Evolutionary conservation across 176 grass and related monocot genomes (phyloP).

Genomic region (Raddia guianensis): DNA sequence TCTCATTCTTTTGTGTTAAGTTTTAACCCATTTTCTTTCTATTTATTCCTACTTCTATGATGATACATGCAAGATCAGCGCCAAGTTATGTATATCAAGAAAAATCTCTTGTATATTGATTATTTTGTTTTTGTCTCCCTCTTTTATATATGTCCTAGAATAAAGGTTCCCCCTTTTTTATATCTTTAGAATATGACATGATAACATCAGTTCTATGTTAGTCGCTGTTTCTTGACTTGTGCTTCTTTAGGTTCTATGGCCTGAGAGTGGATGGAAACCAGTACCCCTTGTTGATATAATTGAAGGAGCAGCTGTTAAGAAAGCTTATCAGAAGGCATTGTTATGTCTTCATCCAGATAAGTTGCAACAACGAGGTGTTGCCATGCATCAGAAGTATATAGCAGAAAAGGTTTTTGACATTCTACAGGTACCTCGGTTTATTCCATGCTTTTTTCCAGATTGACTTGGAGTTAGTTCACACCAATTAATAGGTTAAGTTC

Average conservation of each 20-base stretch:
- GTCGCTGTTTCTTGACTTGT: not conserved
- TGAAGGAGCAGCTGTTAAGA: slow-evolving; percentile 84
- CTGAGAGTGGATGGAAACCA: slow-evolving; percentile 86
- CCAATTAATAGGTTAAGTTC: slow-evolving; percentile 2
- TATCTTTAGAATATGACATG: slow-evolving; percentile 17
- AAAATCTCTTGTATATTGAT: not conserved
- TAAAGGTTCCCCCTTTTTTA: not conserved
- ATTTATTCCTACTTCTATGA: slow-evolving; percentile 24
- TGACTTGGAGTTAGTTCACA: not conserved
- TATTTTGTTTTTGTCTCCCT: slow-evolving; percentile 11
- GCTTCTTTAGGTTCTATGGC: slow-evolving; percentile 74
- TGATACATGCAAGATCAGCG: slow-evolving; percentile 14
- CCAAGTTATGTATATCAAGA: not conserved
- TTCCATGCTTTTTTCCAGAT: slow-evolving; percentile 16
- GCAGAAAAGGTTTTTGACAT: slow-evolving; percentile 94
- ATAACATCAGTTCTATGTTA: not conserved
- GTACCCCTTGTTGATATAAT: slow-evolving; percentile 90
- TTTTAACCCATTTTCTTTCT: not conserved
- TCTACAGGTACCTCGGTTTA: slow-evolving; percentile 80
- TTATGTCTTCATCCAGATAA: slow-evolving; percentile 97
- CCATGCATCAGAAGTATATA: slow-evolving; percentile 80
- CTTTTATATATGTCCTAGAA: not conserved
- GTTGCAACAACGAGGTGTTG: slow-evolving; percentile 73
- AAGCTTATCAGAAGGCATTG: slow-evolving; percentile 85
- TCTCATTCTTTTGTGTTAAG: not conserved